Base-by-base conservation (phyloP, 2,329 filamentous ascomycete genomes). In the Microcyclospora tardicrescens region DNA sequence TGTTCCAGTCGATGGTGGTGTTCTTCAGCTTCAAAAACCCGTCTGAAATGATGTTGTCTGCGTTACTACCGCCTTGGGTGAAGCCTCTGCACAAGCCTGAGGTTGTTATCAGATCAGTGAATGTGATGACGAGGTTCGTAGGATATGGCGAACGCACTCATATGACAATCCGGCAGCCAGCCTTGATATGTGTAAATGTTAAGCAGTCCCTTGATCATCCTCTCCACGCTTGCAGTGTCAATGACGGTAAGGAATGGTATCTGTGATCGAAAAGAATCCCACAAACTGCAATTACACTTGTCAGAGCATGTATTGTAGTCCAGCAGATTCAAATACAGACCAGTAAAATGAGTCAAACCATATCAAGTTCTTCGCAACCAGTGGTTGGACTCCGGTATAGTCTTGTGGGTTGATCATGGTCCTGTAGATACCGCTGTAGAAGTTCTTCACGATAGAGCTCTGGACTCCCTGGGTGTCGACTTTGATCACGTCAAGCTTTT, bases 111-210 rank as follows among this genome's bases (percentile, higher is more conserved):
- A 4, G 56, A 81, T 78, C 1, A 73, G 79, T 0, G 76, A 81
- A 10, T 78, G 71, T 0, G 67, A 77, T 24, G 19, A 24, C 19
- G 8, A 24, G 19, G 19, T 24, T 8, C 19, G 19, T 24, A 8
- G 8, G 73, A 79, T 24, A 24, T 24, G 19, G 19, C 8, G 19
- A 24, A 10, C 79, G 71, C 0, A 67, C 77, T 38, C 42, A 85
- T 84, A 28, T 79, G 72, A 46, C 80, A 84, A 48, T 86, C 81
- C 0, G 81, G 81, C 5, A 86, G 61, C 63, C 76, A 84, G 0
- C 81, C 81, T 47, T 79, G 69, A 42, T 82, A 69, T 68, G 48
- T 81, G 69, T 39, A 84, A 43, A 80, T 73, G 45, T 82, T 79
- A 39, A 84, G 71, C 34, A 82, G 62, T 1, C 77, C 80, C 11